A percentile compares a stretch with the other conserved stretches of the same genome.
Conservation (phyloP, 169 alveolate species). For the Toxoplasma gondii region DNA sequence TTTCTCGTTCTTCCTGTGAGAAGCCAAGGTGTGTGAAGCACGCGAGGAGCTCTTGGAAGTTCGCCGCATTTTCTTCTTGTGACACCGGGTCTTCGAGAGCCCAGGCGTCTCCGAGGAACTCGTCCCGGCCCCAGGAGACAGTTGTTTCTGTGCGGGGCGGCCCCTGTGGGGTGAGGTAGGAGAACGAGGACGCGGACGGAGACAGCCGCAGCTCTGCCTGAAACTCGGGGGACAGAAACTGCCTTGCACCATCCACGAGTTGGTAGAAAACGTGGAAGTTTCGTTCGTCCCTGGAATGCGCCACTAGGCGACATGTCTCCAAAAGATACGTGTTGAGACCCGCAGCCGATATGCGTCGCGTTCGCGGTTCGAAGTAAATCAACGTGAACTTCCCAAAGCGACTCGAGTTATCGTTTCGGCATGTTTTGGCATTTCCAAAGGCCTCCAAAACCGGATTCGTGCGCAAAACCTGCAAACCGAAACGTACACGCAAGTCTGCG, state of each 20-base stretch:
- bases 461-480: constrained; percentile 78
- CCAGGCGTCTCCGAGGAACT: not conserved
- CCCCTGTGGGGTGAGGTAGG: constrained; percentile 9
- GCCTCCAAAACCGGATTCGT: constrained; percentile 77
- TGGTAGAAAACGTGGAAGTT: constrained; percentile 97
- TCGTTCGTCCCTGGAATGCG: constrained; percentile 89
- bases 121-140: not conserved
- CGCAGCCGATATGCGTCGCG: constrained; percentile 21
- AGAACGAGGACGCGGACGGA: not conserved
- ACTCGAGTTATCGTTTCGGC: constrained; percentile 95
- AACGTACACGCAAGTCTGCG: not conserved
- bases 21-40: constrained; percentile 11
- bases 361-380: constrained; percentile 88
- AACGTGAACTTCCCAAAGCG: constrained; percentile 98
- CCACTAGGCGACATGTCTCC: constrained; percentile 78
- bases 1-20: not conserved
- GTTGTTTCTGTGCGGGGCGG: not conserved
- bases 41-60: not conserved
- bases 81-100: not conserved
- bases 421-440: constrained; percentile 90
- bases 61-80: not conserved
- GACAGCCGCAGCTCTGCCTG: not conserved
- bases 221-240: not conserved
- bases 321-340: constrained; percentile 31
- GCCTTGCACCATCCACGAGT: constrained; percentile 88